phyloP scores from a whole-genome alignment of 306 rosid species.

The Gynostemma pentaphyllum region DNA sequence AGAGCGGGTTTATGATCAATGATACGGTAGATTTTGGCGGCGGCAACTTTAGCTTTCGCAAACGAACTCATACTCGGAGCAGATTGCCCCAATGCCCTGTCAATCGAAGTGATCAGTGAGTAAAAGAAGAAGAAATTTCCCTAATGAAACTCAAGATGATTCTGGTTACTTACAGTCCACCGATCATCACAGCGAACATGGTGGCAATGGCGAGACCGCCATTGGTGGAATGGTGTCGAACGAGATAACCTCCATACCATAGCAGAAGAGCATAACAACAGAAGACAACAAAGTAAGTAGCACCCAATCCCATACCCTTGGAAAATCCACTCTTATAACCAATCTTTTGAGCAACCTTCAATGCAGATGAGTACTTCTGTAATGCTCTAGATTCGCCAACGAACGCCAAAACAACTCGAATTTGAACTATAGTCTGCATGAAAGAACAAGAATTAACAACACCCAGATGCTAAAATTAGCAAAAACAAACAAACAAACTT shows the following conservation, averaged over 20 bases:
- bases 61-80: conserved; percentile 95
- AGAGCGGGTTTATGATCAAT: conserved; percentile 86
- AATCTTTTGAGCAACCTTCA: conserved; percentile 62
- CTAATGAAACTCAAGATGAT: not conserved
- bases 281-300: conserved; percentile 93
- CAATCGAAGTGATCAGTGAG: conserved; percentile 3
- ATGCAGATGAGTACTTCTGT: conserved; percentile 58
- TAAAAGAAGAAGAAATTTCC: not conserved
- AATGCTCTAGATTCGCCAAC: conserved; percentile 79
- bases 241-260: conserved; percentile 95
- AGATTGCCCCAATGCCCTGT: conserved; percentile 91
- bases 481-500: not conserved
- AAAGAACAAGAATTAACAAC: conserved; percentile 15
- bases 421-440: conserved; percentile 78
- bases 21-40: conserved; percentile 65
- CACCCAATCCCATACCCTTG: conserved; percentile 94
- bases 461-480: conserved; percentile 12
- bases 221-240: conserved; percentile 78
- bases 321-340: conserved; percentile 88
- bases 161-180: conserved; percentile 68
- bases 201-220: conserved; percentile 98
- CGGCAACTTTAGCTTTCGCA: conserved; percentile 91
- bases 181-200: conserved; percentile 95
- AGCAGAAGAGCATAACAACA: conserved; percentile 94
- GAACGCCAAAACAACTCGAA: conserved; percentile 67